phyloP scores from a whole-genome alignment of 192 early-diverging fungal genomes.

The Linderina pennispora region DNA sequence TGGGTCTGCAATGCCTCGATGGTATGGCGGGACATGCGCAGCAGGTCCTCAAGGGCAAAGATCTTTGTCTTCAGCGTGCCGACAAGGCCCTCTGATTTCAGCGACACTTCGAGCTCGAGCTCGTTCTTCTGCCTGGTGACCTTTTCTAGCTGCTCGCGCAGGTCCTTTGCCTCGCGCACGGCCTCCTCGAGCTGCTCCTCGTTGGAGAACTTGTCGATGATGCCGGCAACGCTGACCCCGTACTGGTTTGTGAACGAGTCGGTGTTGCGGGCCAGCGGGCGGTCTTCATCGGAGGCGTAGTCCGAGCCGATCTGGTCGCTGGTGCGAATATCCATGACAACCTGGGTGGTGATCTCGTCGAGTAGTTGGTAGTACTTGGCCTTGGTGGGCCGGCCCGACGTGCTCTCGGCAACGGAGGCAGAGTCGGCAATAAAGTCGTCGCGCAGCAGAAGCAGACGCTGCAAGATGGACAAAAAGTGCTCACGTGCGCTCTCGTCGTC shows the following conservation, averaged over 20 bases:
- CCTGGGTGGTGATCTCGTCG: conserved; percentile 68
- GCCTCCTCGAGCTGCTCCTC: conserved; percentile 68
- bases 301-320: conserved; percentile 35
- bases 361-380: conserved; percentile 72
- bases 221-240: conserved; percentile 59
- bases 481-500: conserved; percentile 63
- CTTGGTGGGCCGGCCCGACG: conserved; percentile 28
- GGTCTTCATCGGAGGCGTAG: conserved; percentile 28
- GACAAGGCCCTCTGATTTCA: conserved; percentile 61
- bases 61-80: conserved; percentile 65
- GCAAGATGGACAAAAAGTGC: conserved; percentile 66
- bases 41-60: conserved; percentile 58
- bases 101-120: conserved; percentile 60
- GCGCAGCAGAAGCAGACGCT: conserved; percentile 66
- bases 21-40: conserved; percentile 73
- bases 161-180: conserved; percentile 58
- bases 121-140: conserved; percentile 62
- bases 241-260: conserved; percentile 57
- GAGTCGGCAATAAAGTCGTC: conserved; percentile 55
- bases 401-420: neutral
- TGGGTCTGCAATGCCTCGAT: conserved; percentile 68
- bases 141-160: conserved; percentile 58
- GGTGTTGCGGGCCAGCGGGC: conserved; percentile 28
- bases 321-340: conserved; percentile 68
- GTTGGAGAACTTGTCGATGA: conserved; percentile 70